These are phyloP conservation scores for Strobilomyces dryophilus DNA, from an alignment of 768 basidiomycete genomes.

Conservation along the genomic window DNA sequence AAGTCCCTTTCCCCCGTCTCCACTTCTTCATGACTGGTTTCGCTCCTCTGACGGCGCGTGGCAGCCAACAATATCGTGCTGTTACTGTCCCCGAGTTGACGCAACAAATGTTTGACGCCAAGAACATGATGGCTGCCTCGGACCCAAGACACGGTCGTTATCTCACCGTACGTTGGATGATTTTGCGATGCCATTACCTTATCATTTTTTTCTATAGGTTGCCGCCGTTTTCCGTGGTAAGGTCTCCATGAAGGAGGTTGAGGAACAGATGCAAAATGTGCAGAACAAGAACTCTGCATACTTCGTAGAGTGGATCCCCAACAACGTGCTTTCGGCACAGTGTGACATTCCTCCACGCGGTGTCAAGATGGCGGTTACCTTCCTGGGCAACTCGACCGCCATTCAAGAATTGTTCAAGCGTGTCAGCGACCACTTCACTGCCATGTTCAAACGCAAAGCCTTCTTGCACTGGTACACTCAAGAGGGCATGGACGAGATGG, in stretches of 20 bases:
- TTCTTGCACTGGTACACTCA: slow-evolving; percentile 99
- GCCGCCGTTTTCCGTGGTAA: slow-evolving; percentile 98
- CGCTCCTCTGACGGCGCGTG: slow-evolving; percentile 91
- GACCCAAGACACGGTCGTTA: slow-evolving; percentile 97
- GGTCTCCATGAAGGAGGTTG: slow-evolving; percentile 99
- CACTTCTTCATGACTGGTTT: slow-evolving; percentile 99
- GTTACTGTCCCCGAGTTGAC: slow-evolving; percentile 97
- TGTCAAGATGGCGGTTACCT: slow-evolving; percentile 95
- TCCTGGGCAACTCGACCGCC: slow-evolving; percentile 95
- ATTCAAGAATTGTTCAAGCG: slow-evolving; percentile 99
- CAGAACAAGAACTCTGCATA: slow-evolving; percentile 97
- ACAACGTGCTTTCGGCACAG: slow-evolving; percentile 97
- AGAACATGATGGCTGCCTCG: slow-evolving; percentile 99
- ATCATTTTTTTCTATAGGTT: slow-evolving; percentile 42
- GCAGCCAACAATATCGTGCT: slow-evolving; percentile 92
- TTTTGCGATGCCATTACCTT: neutral
- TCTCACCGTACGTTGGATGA: slow-evolving; percentile 64
- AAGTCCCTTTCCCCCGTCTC: slow-evolving; percentile 97
- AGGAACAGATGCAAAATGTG: slow-evolving; percentile 98
- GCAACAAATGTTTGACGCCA: slow-evolving; percentile 99
- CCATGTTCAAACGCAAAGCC: slow-evolving; percentile 99
- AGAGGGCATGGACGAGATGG: slow-evolving; percentile 99
- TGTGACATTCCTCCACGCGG: slow-evolving; percentile 97
- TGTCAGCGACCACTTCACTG: slow-evolving; percentile 96
- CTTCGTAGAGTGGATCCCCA: slow-evolving; percentile 99